Base-by-base conservation (phyloP, 2,329 filamentous ascomycete genomes). In the Neurospora crassa region DNA sequence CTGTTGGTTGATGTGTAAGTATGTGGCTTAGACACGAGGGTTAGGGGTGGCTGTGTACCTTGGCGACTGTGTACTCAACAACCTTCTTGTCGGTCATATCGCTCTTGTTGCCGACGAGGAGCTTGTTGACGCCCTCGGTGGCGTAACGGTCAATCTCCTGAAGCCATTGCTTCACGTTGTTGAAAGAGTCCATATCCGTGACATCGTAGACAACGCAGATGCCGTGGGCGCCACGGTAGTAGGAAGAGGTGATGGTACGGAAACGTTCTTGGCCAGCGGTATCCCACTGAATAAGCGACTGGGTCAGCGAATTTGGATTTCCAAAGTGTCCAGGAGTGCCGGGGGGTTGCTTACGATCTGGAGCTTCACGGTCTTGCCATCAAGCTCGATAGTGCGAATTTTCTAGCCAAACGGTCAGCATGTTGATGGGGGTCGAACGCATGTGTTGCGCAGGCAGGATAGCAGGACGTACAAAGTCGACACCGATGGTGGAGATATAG, bases 81-180 rank as follows among this genome's bases (percentile, higher is more conserved):
- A 98, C 96, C 88, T 98, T 99, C 92, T 99, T 99, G 86, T 99
- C 96, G 73, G 95, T 90, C 94, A 99, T 98, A 92, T 99, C 96
- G 85, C 94, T 97, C 92, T 99, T 99, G 92, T 99, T 99, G 80
- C 96, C 96, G 74, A 99, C 95, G 74, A 99, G 90, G 76, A 99
- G 89, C 89, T 99, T 99, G 90, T 99, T 99, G 80, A 99, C 96
- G 76, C 96, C 96, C 85, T 99, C 96, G 77, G 96, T 99, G 78
- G 96, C 96, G 80, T 99, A 98, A 82, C 96, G 91, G 86, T 99
- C 96, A 79, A 99, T 99, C 86, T 99, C 96, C 84, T 99, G 96
- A 74, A 99, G 90, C 96, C 96, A 99, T 88, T 99, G 96, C 92
- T 99, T 98, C 79, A 99, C 96, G 86, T 98, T 99, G 91, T 99